Evolutionary conservation across 192 early-diverging fungal species (phyloP), one percentile per base, ranked within the genome.

Genomic region (Coemansia sp.): DNA sequence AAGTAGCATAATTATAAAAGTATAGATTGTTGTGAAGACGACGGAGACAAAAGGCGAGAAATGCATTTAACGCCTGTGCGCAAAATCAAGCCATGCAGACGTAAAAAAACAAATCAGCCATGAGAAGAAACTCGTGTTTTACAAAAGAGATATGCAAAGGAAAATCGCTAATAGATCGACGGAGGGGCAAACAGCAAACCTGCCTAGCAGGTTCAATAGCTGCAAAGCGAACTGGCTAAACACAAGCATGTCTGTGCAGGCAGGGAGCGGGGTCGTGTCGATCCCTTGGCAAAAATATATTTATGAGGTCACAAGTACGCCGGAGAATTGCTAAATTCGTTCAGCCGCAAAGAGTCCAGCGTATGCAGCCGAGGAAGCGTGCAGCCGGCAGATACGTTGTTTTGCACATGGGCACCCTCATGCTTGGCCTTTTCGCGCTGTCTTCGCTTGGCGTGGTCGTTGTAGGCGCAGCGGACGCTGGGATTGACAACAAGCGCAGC

Each of bases 401-500:
- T 11, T 14, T 3, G 31, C 19, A 32, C n/a, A 1, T 7, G 56
- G 20, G 35, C 19, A 10, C 8, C 9, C 35, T 38, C 56, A 0
- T 22, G n/a, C 35, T 38, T 32, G 8, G 22, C 39, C 54, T 62
- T 46, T 6, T 25, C 36, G 2, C n/a, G 46, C 35, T 12, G 62
- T 29, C 46, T 24, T 36, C 47, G 25, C 14, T 41, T 56, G 20
- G 39, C 38, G 11, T 64, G 39, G n/a, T 64, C 32, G 7, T 20
- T 42, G 43, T 32, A 22, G 12, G 68, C 65, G 20, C 38, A 31
- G 17, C 61, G 66, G 11, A 68, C 42, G 3, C 40, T 56, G 25
- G 77, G 77, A 38, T 74, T 79, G 20, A 74, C 64, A 19, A 67
- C 19, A 27, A 79, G 71, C 36, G 71, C 71, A 60, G 67, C 60